Conservation (phyloP, 208 protist species). For the Leishmania mexicana region DNA sequence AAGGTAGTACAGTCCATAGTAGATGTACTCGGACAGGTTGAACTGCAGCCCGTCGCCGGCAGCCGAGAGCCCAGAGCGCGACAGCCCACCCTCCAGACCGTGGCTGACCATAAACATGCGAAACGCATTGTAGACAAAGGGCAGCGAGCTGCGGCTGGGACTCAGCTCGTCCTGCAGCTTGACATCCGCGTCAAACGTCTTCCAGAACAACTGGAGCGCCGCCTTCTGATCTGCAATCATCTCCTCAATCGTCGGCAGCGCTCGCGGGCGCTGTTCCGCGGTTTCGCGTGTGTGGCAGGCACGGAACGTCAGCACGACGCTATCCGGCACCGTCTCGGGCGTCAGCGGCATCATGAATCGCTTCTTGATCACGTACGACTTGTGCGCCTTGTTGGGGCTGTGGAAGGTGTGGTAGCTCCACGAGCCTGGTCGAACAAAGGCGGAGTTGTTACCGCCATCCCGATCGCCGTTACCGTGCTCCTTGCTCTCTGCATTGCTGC, state of each 20-base stretch:
- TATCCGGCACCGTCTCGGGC: constrained; percentile 48
- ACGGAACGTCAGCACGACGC: constrained; percentile 63
- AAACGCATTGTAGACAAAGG: constrained; percentile 83
- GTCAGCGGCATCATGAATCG: constrained; percentile 60
- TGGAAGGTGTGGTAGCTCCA: constrained; percentile 30
- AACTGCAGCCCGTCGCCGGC: constrained; percentile 68
- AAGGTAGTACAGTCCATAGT: constrained; percentile 87
- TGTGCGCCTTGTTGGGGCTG: constrained; percentile 24
- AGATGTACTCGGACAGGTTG: constrained; percentile 83
- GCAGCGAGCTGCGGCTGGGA: constrained; percentile 66
- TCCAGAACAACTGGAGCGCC: constrained; percentile 70
- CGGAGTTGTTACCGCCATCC: constrained; percentile 2
- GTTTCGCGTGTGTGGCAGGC: constrained; percentile 49
- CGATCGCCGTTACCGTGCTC: constrained; percentile 10
- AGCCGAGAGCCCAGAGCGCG: constrained; percentile 65
- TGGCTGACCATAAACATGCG: constrained; percentile 72
- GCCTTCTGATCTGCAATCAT: constrained; percentile 51
- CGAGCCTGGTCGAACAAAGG: constrained; percentile 11
- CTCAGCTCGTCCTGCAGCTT: constrained; percentile 83
- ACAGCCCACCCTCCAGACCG: constrained; percentile 72
- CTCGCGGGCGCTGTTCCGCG: constrained; percentile 16
- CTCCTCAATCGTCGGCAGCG: constrained; percentile 38
- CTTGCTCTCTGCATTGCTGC: constrained; percentile 23
- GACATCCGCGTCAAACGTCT: constrained; percentile 69
- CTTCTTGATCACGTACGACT: constrained; percentile 67